A percentile compares a stretch with the other conserved stretches of the same genome.
Evolutionary conservation across 768 basidiomycete species (phyloP).

Genomic region (Tylopilus rubrobrunneus): DNA sequence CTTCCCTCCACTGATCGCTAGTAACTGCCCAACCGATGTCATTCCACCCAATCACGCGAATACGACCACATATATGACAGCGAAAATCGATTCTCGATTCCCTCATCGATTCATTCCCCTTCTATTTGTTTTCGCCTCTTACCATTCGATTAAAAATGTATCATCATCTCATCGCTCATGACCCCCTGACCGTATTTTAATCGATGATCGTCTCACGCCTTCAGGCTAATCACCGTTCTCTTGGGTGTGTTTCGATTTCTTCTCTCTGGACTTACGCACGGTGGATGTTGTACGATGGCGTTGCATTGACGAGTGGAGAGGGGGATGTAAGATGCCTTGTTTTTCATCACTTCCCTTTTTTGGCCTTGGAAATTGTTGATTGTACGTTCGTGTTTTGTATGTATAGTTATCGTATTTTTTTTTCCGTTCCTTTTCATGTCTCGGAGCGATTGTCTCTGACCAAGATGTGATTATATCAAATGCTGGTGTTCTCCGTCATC

Average conservation of each 20-base stretch:
- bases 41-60: not conserved
- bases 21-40: too few relatives aligned
- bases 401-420: constrained; percentile 3
- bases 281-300: constrained; percentile 5
- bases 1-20: not conserved
- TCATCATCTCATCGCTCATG: not conserved
- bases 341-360: not conserved
- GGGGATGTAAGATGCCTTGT: not conserved
- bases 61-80: not conserved
- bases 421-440: not conserved
- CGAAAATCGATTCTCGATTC: not conserved
- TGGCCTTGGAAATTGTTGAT: not conserved
- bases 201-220: not conserved
- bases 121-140: not conserved
- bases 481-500: too few relatives aligned
- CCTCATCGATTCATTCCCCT: not conserved
- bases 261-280: not conserved
- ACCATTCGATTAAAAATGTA: constrained; percentile 6
- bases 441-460: too few relatives aligned
- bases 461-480: too few relatives aligned
- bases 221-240: not conserved
- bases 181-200: not conserved
- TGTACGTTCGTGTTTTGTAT: not conserved
- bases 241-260: not conserved
- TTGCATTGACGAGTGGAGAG: not conserved